Base-by-base conservation (phyloP, 1,284 basidiomycete genomes). In the Ustilago lituana region DNA sequence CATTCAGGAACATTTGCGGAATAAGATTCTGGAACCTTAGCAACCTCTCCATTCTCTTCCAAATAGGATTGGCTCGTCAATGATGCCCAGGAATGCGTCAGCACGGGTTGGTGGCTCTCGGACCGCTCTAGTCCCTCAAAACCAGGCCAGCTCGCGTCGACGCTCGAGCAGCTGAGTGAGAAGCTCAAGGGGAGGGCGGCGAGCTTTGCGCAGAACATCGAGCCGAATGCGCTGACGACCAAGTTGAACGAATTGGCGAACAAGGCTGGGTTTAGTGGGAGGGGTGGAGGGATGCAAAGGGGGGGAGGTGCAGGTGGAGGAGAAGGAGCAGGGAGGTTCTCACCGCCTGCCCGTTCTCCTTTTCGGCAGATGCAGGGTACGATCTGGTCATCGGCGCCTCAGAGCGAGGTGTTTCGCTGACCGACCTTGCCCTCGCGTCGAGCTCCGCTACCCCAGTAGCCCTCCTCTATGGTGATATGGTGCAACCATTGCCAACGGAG, bases 41-140 rank as follows among this genome's bases (percentile, higher is more conserved):
- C n/a, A n/a, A n/a, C n/a, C n/a, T n/a, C n/a, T n/a, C n/a, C n/a
- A n/a, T n/a, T n/a, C n/a, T n/a, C n/a, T n/a, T n/a, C n/a, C n/a
- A n/a, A n/a, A n/a, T 98, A 79, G 58, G 62, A 69, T 12, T 82
- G 77, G 78, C 67, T 82, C 15, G 60, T 70, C 10, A 43, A 51
- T 22, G 80, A 82, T 55, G 79, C 80, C 3, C 64, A 72, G 26
- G 73, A 77, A 36, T 79, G 78, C 51, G 73, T 78, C 11, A 43
- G 35, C 14, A 65, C 60, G 0, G 73, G 68, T 12, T 77, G 67
- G 56, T 81, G 77, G 75, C 57, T 73, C 11, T 61, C 66, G 22
- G 64, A 77, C 23, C 46, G 70, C 3, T 36, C 50, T 11, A 46
- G 37, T 3, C 24, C 14, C 12, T 29, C 43, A 11, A 38, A 39